phyloP scores from a whole-genome alignment of 441 rosid genomes.

The Syzygium malaccense region DNA sequence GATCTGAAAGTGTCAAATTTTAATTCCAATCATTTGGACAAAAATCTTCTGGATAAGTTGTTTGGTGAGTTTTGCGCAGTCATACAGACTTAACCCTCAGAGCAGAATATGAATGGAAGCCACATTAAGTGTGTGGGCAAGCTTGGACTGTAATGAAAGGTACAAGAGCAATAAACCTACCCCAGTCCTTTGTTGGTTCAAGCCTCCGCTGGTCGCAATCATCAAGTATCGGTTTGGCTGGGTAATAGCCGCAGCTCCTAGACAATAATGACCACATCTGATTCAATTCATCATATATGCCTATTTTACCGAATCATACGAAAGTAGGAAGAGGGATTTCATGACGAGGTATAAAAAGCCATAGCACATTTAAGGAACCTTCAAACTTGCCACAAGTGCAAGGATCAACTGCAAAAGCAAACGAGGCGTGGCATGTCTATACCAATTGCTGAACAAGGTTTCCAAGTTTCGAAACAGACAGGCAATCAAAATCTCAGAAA shows the following conservation, averaged over 20 bases:
- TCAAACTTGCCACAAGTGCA: background rate
- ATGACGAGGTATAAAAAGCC: background rate
- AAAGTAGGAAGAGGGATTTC: background rate
- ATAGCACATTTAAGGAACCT: background rate
- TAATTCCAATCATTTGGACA: background rate
- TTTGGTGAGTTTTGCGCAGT: background rate
- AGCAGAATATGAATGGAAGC: background rate
- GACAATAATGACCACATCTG: background rate
- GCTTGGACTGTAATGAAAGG: background rate
- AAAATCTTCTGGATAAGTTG: background rate
- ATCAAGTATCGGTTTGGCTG: conserved; percentile 10
- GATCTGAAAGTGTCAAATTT: background rate
- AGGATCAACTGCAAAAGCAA: background rate
- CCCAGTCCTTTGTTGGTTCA: conserved; percentile 18
- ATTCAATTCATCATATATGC: background rate
- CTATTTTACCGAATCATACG: background rate
- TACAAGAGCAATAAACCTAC: background rate
- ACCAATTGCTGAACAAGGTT: background rate
- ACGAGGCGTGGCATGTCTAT: background rate
- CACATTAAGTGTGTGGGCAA: background rate
- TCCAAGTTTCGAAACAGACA: background rate
- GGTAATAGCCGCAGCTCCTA: conserved; percentile 5
- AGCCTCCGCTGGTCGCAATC: conserved; percentile 17
- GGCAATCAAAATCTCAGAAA: background rate
- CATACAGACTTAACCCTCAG: background rate